These are phyloP conservation scores for Ceratobasidium sp. DNA, from an alignment of 1,284 basidiomycete species.

Conservation along the genomic window DNA sequence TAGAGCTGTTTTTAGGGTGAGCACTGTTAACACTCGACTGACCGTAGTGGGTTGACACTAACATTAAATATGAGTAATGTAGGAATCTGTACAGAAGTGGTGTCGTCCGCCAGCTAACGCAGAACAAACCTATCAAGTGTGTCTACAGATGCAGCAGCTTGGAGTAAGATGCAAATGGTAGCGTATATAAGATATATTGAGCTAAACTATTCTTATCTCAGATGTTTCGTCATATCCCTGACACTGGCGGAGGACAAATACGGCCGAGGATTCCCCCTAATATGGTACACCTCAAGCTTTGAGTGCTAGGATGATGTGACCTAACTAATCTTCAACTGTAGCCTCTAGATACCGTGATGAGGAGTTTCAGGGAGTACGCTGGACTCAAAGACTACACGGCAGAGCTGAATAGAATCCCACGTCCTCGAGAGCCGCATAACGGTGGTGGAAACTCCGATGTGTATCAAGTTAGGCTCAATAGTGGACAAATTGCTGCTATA, in stretches of 20 bases:
- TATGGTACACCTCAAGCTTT: no score
- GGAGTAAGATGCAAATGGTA: neutral
- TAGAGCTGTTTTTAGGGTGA: no score
- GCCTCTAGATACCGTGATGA: neutral
- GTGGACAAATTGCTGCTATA: neutral
- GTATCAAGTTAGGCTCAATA: neutral
- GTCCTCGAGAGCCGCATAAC: neutral
- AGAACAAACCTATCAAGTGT: no score
- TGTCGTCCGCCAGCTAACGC: no score
- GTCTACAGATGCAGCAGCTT: no score
- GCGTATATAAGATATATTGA: neutral
- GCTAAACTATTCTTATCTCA: neutral
- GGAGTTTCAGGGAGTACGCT: neutral
- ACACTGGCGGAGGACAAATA: neutral
- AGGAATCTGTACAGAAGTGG: no score
- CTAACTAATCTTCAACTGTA: neutral
- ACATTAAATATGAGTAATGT: no score
- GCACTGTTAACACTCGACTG: no score
- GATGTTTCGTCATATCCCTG: neutral
- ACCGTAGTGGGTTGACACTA: no score
- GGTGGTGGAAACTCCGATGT: conserved; percentile 2
- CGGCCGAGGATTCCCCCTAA: neutral
- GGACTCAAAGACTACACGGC: neutral
- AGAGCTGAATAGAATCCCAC: neutral
- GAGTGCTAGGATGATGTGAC: neutral